These are phyloP conservation scores for Paramyrothecium roridum DNA, from an alignment of 2,329 filamentous ascomycete species.

Conservation along the genomic window DNA sequence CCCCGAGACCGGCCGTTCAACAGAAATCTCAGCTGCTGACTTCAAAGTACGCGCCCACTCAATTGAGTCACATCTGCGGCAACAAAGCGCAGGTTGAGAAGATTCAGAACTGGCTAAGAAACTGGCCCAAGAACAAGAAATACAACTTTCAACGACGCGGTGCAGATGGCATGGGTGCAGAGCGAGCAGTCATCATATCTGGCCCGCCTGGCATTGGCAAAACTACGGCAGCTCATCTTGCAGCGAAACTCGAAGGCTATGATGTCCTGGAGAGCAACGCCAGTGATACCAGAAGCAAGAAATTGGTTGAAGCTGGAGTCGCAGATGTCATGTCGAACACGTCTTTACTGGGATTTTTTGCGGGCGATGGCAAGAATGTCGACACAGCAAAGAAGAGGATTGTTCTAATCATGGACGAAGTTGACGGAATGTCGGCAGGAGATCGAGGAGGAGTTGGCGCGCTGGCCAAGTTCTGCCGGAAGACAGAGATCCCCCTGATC, in stretches of 20 bases:
- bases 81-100: constrained; percentile 90
- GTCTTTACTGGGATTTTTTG: constrained; percentile 87
- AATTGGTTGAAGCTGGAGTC: constrained; percentile 85
- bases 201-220: constrained; percentile 96
- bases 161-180: constrained; percentile 76
- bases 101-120: constrained; percentile 81
- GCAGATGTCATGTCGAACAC: constrained; percentile 90
- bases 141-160: constrained; percentile 80
- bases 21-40: constrained; percentile 77
- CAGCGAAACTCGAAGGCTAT: constrained; percentile 88
- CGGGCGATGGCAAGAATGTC: constrained; percentile 76
- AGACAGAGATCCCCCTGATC: constrained; percentile 91
- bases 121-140: constrained; percentile 76
- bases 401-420: constrained; percentile 97
- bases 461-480: constrained; percentile 90
- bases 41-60: constrained; percentile 87
- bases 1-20: constrained; percentile 19
- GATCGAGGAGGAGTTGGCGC: constrained; percentile 95
- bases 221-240: constrained; percentile 92
- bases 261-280: constrained; percentile 95
- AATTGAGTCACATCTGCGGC: constrained; percentile 85
- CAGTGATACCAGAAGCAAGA: constrained; percentile 94
- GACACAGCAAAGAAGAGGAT: constrained; percentile 85
- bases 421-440: constrained; percentile 97
- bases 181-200: constrained; percentile 90